These are phyloP conservation scores for Dovyalis caffra DNA, from an alignment of 345 rosid genomes.

Conservation along the genomic window DNA sequence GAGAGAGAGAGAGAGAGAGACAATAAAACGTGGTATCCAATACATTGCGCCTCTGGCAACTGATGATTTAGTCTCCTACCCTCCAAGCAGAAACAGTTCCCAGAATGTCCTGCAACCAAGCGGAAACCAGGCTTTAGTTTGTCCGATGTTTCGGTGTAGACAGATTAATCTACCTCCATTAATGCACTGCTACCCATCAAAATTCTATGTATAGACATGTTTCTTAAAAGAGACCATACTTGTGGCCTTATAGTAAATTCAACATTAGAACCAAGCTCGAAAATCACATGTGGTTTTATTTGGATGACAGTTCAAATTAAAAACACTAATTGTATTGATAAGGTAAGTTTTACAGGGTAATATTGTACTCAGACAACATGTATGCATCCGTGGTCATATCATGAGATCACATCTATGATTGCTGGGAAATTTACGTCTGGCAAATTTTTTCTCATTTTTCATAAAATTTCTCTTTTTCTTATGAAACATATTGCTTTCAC, in stretches of 20 bases:
- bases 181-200: neutral
- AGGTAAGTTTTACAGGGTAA: neutral
- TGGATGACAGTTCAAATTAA: neutral
- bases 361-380: neutral
- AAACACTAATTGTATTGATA: neutral
- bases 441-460: neutral
- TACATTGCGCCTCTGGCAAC: slow-evolving; percentile 13
- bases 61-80: slow-evolving; percentile 25
- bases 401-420: no score
- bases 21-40: slow-evolving; percentile 19
- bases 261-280: neutral
- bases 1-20: neutral
- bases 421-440: neutral
- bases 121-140: neutral
- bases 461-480: no score
- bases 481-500: neutral
- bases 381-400: neutral
- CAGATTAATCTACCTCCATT: neutral
- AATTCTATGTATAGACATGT: neutral
- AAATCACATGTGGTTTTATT: no score
- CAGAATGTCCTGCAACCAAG: neutral
- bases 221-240: neutral
- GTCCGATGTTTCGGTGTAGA: neutral
- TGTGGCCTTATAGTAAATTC: neutral
- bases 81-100: slow-evolving; percentile 9